Percentiles rank a stretch among this genome's conserved stretches.
phyloP scores from a whole-genome alignment of 805 yeast genomes.

The Zygoascus tannicola region DNA sequence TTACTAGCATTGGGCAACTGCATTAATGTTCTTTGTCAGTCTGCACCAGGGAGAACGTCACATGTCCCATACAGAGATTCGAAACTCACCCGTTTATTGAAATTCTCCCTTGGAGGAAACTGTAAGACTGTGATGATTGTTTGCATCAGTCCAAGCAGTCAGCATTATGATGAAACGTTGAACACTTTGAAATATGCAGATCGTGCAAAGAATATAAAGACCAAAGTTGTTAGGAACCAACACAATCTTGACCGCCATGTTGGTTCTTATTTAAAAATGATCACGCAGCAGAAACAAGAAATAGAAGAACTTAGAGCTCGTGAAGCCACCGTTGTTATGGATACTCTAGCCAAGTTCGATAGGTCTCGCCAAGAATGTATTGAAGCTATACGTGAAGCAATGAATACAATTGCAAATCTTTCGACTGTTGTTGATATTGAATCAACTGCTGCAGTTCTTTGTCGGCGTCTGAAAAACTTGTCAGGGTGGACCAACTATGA shows the following conservation, averaged over 20 bases:
- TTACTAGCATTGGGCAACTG: constrained; percentile 87
- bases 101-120: constrained; percentile 87
- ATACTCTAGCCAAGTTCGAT: constrained; percentile 12
- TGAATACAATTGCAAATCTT: neutral
- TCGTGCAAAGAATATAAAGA: constrained; percentile 83
- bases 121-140: constrained; percentile 96
- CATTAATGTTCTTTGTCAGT: constrained; percentile 81
- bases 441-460: constrained; percentile 5
- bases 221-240: constrained; percentile 64
- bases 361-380: constrained; percentile 7
- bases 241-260: constrained; percentile 74
- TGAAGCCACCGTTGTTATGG: constrained; percentile 11
- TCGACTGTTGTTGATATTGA: constrained; percentile 5
- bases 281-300: constrained; percentile 67
- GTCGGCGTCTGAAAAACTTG: constrained; percentile 12
- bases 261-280: constrained; percentile 75
- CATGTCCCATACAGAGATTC: constrained; percentile 92
- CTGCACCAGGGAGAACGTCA: constrained; percentile 51
- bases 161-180: constrained; percentile 86
- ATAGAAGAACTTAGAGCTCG: constrained; percentile 57
- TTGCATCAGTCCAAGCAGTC: constrained; percentile 78
- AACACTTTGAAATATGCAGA: constrained; percentile 88
- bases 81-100: constrained; percentile 74
- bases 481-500: constrained; percentile 17
- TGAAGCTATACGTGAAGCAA: constrained; percentile 15